Base-by-base conservation (phyloP, 1,284 basidiomycete species). In the Ustilago nuda region DNA sequence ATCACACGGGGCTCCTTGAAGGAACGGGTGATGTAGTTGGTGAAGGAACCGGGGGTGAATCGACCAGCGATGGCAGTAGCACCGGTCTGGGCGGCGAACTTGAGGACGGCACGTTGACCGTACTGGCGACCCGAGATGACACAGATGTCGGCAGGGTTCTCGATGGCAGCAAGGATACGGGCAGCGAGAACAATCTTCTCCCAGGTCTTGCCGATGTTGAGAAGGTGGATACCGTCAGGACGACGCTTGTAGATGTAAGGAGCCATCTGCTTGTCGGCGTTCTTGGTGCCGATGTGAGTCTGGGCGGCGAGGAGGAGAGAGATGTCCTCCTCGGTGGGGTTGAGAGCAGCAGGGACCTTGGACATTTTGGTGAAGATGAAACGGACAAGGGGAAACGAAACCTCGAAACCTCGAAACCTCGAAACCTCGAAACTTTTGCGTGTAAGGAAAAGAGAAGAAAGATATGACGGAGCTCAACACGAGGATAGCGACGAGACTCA, bases 1-100 rank as follows among this genome's bases (percentile, higher is more conserved):
- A 99, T 96, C 79, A 99, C 91, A 83, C 96, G 94, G 84, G 96
- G 96, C 89, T 99, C 96, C 90, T 98, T 99, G 93, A 98, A 99
- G 71, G 95, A 98, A 85, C 94, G 93, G 83, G 95, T 98, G 90
- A 98, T 97, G 90, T 98, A 98, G 90, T 99, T 99, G 87, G 96
- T 99, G 90, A 87, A 88, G 85, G 91, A 93, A 90, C 97, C 97
- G 84, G 96, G 96, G 82, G 96, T 99, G 90, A 99, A 98, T 86
- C 96, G 94, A 85, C 96, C 96, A 80, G 96, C 97, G 86, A 99
- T 99, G 79, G 96, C 94, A 87, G 96, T 93, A 61, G 96, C 96
- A 84, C 96, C 96, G 76, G 95, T 98, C 91, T 96, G 95, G 86
- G 94, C 91, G 73, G 95, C 96, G 88, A 91, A 98, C 90, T 98